These are phyloP conservation scores for Daldinia bambusicola DNA, from an alignment of 495 filamentous ascomycete genomes.

Conservation along the genomic window DNA sequence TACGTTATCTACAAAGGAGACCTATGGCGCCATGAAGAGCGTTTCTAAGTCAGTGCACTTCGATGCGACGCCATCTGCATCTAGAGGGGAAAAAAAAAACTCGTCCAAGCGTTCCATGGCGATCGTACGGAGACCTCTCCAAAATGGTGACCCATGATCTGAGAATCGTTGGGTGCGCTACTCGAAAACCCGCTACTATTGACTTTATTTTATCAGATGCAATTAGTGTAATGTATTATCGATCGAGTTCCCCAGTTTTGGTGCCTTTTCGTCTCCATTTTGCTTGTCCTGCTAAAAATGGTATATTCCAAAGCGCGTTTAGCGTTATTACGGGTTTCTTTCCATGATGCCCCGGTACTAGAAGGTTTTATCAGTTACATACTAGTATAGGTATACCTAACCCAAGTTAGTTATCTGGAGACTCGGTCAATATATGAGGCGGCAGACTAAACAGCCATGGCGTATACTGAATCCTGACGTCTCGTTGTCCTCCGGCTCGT, in stretches of 20 bases:
- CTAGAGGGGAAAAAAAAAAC: too few relatives aligned
- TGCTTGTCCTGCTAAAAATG: constrained; percentile 17
- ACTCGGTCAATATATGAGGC: neutral
- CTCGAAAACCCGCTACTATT: constrained; percentile 2
- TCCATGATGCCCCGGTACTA: neutral
- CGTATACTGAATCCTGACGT: constrained; percentile 8
- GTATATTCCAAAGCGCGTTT: neutral
- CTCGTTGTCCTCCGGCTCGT: neutral
- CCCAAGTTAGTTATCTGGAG: neutral
- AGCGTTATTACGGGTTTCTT: constrained; percentile 2
- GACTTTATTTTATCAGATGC: constrained; percentile 11
- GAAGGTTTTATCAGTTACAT: constrained; percentile 9
- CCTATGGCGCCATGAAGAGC: constrained; percentile 24
- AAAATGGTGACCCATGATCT: constrained; percentile 22
- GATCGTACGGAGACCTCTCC: constrained; percentile 23
- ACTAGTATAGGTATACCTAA: too few relatives aligned
- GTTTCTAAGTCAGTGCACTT: constrained; percentile 33
- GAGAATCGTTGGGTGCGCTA: constrained; percentile 11
- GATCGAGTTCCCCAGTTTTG: constrained; percentile 16
- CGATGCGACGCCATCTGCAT: constrained; percentile 33
- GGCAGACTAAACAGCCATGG: neutral
- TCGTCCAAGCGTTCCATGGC: constrained; percentile 12
- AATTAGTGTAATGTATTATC: neutral
- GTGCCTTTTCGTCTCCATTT: constrained; percentile 5
- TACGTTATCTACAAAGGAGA: neutral